phyloP scores from a whole-genome alignment of 2,329 filamentous ascomycete species.

The Fusarium buxicola region DNA sequence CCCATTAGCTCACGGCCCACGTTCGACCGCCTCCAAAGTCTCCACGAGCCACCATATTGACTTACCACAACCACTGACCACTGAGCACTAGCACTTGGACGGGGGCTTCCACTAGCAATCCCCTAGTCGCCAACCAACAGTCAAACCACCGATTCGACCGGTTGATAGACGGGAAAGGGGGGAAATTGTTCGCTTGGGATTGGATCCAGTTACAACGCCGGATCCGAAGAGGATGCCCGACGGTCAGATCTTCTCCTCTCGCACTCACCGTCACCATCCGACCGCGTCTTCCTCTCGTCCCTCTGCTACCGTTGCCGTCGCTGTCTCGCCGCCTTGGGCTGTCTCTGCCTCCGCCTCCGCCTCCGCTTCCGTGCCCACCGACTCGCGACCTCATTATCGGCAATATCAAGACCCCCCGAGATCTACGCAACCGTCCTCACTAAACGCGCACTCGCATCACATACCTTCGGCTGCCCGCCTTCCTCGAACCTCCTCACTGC shows the following conservation, averaged over 20 bases:
- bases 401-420: conserved; percentile 33
- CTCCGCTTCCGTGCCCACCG: conserved; percentile 29
- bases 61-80: conserved; percentile 16
- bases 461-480: conserved; percentile 49
- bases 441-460: conserved; percentile 43
- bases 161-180: conserved; percentile 43
- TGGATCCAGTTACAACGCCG: conserved; percentile 38
- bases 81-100: conserved; percentile 14
- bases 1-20: conserved; percentile 33
- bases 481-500: conserved; percentile 58
- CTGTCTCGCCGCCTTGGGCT: conserved; percentile 40
- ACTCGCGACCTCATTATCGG: conserved; percentile 36
- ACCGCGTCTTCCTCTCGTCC: conserved; percentile 37
- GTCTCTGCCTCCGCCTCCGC: conserved; percentile 26
- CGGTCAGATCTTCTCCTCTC: conserved; percentile 38
- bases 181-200: conserved; percentile 43
- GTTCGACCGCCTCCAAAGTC: conserved; percentile 18
- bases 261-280: conserved; percentile 30
- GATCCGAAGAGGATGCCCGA: conserved; percentile 47
- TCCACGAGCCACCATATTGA: conserved; percentile 31
- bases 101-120: conserved; percentile 40
- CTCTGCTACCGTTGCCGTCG: conserved; percentile 37
- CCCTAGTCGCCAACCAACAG: conserved; percentile 35
- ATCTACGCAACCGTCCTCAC: conserved; percentile 34
- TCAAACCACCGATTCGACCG: conserved; percentile 31